Percentiles rank a stretch among this genome's conserved stretches.
phyloP scores from a whole-genome alignment of 1,284 basidiomycete genomes.

The Moesziomyces sp. region DNA sequence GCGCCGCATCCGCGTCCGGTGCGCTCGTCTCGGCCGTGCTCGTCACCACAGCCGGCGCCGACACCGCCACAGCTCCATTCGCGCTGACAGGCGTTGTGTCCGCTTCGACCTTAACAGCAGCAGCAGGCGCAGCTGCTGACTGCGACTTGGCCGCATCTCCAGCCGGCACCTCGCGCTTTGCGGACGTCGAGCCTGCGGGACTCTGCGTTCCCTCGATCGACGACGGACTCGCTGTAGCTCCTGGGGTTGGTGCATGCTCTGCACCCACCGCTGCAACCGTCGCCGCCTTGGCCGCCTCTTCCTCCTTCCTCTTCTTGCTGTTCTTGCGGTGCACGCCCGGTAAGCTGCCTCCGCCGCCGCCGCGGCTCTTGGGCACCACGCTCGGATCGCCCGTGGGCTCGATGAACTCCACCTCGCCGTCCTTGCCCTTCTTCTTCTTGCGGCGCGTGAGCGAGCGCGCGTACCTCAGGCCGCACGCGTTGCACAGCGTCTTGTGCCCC shows the following conservation, averaged over 20 bases:
- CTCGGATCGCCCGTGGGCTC: slow-evolving; percentile 55
- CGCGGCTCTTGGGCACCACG: slow-evolving; percentile 56
- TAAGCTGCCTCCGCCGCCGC: slow-evolving; percentile 55
- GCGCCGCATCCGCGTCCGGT: slow-evolving; percentile 6
- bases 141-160: not conserved
- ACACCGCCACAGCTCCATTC: not conserved
- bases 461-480: slow-evolving; percentile 66
- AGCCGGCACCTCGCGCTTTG: slow-evolving; percentile 3
- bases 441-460: slow-evolving; percentile 58
- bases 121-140: not conserved
- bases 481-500: slow-evolving; percentile 66
- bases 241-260: not conserved
- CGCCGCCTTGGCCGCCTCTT: slow-evolving; percentile 27
- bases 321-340: slow-evolving; percentile 55
- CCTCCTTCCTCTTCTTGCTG: slow-evolving; percentile 48
- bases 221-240: slow-evolving; percentile 5
- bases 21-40: not conserved
- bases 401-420: slow-evolving; percentile 52
- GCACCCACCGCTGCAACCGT: slow-evolving; percentile 8
- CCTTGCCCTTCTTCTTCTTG: slow-evolving; percentile 59
- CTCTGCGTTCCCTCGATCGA: slow-evolving; percentile 14
- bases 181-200: slow-evolving; percentile 1
- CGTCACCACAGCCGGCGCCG: not conserved
- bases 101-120: slow-evolving; percentile 16
- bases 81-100: no score